Percentiles rank a stretch among this genome's conserved stretches.
Evolutionary conservation across 108 stramenopile genomes (phyloP).

Genomic region (Parietichytrium sp.): DNA sequence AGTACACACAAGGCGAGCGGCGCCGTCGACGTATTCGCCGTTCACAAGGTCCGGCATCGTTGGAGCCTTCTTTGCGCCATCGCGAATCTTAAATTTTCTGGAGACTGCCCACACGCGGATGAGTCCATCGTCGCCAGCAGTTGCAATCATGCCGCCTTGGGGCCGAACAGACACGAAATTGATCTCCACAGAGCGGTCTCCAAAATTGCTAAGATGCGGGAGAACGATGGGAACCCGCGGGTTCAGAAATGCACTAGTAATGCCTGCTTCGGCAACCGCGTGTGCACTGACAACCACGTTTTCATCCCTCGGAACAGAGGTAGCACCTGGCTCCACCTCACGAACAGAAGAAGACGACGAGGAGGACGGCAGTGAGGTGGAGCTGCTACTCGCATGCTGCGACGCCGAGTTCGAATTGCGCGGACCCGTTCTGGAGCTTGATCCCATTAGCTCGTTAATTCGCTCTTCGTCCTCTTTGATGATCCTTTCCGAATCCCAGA

Average conservation of each 20-base stretch:
- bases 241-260: background rate
- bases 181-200: constrained; percentile 21
- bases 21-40: constrained; percentile 14
- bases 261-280: constrained; percentile 18
- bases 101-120: constrained; percentile 24
- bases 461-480: background rate
- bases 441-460: no score
- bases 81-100: background rate
- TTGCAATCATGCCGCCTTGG: background rate
- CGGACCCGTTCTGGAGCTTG: no score
- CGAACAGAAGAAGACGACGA: constrained; percentile 20
- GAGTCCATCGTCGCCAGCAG: background rate
- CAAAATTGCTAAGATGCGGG: no score
- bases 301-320: background rate
- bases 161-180: constrained; percentile 13
- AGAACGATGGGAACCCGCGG: constrained; percentile 15
- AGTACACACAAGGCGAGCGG: background rate
- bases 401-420: background rate
- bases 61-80: background rate
- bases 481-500: constrained; percentile 26
- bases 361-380: background rate
- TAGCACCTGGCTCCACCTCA: no score
- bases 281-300: background rate
- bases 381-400: background rate
- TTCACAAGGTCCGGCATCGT: background rate